These are phyloP conservation scores for Saccharomyces uvarum DNA, from an alignment of 1,139 yeast species.

Conservation along the genomic window DNA sequence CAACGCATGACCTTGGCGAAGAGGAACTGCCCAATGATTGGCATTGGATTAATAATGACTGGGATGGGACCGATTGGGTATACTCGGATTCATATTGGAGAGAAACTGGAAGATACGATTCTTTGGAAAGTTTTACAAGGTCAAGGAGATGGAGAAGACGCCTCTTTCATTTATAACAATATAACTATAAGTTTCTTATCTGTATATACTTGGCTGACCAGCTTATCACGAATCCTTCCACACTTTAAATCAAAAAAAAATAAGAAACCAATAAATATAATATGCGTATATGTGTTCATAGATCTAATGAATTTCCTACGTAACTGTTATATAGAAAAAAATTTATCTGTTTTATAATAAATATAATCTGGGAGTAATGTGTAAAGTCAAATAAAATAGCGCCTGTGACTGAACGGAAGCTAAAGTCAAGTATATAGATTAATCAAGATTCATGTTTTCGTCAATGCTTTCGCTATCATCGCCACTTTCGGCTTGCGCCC, in stretches of 20 bases:
- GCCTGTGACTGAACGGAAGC: neutral
- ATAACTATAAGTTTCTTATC: constrained; percentile 4
- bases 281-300: neutral
- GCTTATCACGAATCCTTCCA: neutral
- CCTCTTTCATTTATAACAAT: constrained; percentile 24
- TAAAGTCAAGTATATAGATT: neutral
- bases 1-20: constrained; percentile 5
- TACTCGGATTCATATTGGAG: constrained; percentile 27
- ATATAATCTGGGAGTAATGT: neutral
- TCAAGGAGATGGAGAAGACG: constrained; percentile 23
- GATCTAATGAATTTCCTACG: neutral
- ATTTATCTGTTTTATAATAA: neutral
- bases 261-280: neutral
- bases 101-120: constrained; percentile 19
- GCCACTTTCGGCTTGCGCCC: constrained; percentile 32
- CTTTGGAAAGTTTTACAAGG: constrained; percentile 27
- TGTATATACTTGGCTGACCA: neutral
- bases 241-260: neutral
- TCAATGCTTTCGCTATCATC: constrained; percentile 31
- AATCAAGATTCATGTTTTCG: constrained; percentile 9
- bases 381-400: constrained; percentile 1
- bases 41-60: constrained; percentile 27
- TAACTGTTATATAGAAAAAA: neutral
- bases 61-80: constrained; percentile 25
- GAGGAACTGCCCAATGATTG: constrained; percentile 17